Percentiles rank a stretch among this genome's conserved stretches.
Conservation (phyloP, 176 grass and related monocot genomes). For the Typha latifolia region DNA sequence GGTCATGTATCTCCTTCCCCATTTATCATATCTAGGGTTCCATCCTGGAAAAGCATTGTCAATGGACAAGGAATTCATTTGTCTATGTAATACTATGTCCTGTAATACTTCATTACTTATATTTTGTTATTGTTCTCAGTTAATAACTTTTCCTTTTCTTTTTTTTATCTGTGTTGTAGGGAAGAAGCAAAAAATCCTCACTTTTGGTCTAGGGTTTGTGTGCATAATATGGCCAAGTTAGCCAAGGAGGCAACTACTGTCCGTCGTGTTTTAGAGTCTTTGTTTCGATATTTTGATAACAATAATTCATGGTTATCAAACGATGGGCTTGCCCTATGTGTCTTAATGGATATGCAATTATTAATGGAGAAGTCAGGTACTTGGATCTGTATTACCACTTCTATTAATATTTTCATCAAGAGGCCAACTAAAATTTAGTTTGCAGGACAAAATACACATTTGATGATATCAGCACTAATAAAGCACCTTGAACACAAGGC, state of each 20-base stretch:
- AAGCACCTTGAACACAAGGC: slow-evolving; percentile 95
- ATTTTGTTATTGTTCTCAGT: not conserved
- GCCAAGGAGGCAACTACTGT: slow-evolving; percentile 82
- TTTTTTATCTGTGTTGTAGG: slow-evolving; percentile 15
- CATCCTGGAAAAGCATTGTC: slow-evolving; percentile 85
- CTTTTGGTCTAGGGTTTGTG: slow-evolving; percentile 93
- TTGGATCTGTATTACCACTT: not conserved
- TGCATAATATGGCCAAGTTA: slow-evolving; percentile 97
- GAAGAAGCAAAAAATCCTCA: slow-evolving; percentile 67
- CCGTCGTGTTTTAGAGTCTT: slow-evolving; percentile 75
- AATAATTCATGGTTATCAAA: slow-evolving; percentile 72
- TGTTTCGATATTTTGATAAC: slow-evolving; percentile 95
- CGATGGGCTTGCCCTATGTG: slow-evolving; percentile 63
- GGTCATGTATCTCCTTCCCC: slow-evolving; percentile 34
- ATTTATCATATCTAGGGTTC: slow-evolving; percentile 46
- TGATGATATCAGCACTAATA: slow-evolving; percentile 73
- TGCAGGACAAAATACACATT: slow-evolving; percentile 80
- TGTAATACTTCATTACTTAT: slow-evolving; percentile 3
- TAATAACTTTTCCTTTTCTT: not conserved
- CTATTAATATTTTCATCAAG: too few species aligned
- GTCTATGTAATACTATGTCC: slow-evolving; percentile 18
- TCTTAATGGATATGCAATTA: slow-evolving; percentile 83
- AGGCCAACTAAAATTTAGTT: not conserved
- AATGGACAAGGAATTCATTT: slow-evolving; percentile 22
- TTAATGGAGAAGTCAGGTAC: slow-evolving; percentile 88